These are phyloP conservation scores for Phymatotrichopsis omnivora DNA, from an alignment of 2,329 filamentous ascomycete genomes.

Conservation along the genomic window DNA sequence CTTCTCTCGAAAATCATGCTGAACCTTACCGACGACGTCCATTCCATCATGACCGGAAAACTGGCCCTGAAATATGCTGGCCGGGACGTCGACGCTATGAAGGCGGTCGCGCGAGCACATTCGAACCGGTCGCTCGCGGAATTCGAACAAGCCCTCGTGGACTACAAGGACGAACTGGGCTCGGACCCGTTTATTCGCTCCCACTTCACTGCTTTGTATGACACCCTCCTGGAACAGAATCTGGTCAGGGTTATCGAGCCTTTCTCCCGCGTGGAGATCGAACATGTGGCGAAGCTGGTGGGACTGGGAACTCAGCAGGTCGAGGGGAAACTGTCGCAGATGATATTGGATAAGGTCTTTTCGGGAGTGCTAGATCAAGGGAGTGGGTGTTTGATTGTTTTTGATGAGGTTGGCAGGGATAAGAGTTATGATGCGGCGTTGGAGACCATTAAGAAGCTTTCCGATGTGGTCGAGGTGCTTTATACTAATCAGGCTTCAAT, in stretches of 20 bases:
- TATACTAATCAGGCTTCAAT: slow-evolving; percentile 96
- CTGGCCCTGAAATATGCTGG: slow-evolving; percentile 94
- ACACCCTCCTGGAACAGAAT: slow-evolving; percentile 98
- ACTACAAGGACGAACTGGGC: slow-evolving; percentile 87
- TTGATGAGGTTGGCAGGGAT: slow-evolving; percentile 87
- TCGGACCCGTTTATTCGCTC: slow-evolving; percentile 94
- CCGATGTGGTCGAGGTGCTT: slow-evolving; percentile 91
- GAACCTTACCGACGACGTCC: slow-evolving; percentile 92
- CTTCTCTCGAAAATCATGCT: slow-evolving; percentile 99
- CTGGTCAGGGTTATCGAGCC: slow-evolving; percentile 99
- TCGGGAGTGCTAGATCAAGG: slow-evolving; percentile 95
- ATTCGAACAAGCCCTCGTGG: slow-evolving; percentile 83
- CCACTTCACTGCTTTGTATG: slow-evolving; percentile 89
- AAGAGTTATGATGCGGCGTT: slow-evolving; percentile 89
- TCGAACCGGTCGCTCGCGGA: slow-evolving; percentile 91
- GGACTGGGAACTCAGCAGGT: slow-evolving; percentile 92
- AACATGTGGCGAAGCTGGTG: slow-evolving; percentile 95
- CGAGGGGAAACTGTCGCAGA: slow-evolving; percentile 95
- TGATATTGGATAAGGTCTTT: slow-evolving; percentile 99
- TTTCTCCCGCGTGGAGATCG: slow-evolving; percentile 92
- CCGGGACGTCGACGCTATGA: slow-evolving; percentile 96
- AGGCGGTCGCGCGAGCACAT: slow-evolving; percentile 92
- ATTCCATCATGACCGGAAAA: slow-evolving; percentile 87
- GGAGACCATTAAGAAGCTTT: slow-evolving; percentile 91
- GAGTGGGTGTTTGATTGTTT: slow-evolving; percentile 94